These are phyloP conservation scores for Ceratobasidium sp. DNA, from an alignment of 1,284 basidiomycete genomes.

Conservation along the genomic window DNA sequence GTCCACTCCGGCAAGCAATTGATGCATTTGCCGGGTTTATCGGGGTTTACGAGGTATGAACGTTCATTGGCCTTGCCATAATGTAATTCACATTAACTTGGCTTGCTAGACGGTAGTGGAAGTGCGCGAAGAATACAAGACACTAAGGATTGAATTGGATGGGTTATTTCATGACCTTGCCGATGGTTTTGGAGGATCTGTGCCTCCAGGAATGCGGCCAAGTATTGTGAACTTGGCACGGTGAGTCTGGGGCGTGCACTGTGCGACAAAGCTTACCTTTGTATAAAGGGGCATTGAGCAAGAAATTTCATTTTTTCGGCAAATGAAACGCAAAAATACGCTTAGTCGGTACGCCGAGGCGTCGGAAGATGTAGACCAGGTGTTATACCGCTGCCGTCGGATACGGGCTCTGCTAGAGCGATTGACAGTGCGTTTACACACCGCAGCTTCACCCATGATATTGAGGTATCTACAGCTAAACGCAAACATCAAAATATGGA, in stretches of 20 bases:
- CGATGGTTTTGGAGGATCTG: neutral
- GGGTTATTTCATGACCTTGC: neutral
- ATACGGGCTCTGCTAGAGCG: neutral
- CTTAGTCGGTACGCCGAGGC: neutral
- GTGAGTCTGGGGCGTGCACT: neutral
- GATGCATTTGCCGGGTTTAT: too few relatives aligned
- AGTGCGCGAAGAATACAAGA: neutral
- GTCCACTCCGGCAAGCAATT: too few relatives aligned
- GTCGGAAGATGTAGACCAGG: neutral
- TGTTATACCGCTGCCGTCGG: neutral
- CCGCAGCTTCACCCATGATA: too few relatives aligned
- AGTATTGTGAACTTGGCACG: constrained; percentile 10
- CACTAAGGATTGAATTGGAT: neutral
- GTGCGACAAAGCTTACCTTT: neutral
- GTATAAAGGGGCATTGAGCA: constrained; percentile 4
- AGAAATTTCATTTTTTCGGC: neutral
- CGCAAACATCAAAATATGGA: constrained; percentile 14
- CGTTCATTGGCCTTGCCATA: too few relatives aligned
- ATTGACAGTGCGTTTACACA: neutral
- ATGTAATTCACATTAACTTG: too few relatives aligned
- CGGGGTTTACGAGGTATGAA: too few relatives aligned
- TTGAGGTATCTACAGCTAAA: constrained; percentile 7
- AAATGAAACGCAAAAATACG: neutral
- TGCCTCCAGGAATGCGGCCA: neutral
- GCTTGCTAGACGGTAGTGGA: neutral